Evolutionary conservation across 208 protist species (phyloP).

Genomic region (Leishmania braziliensis): DNA sequence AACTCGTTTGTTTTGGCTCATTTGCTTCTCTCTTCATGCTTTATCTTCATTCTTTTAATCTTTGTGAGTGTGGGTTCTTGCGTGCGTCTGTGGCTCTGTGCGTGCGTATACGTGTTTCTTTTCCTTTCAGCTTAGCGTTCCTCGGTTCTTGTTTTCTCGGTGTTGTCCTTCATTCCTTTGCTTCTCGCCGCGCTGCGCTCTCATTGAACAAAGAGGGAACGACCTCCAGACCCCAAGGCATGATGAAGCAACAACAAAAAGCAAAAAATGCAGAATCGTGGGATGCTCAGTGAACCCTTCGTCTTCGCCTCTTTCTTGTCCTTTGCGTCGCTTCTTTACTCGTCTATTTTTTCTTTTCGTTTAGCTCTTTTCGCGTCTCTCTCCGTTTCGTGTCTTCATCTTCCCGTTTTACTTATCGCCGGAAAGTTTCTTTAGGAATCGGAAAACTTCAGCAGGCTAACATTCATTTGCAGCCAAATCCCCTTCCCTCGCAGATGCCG

Average conservation of each 20-base stretch:
- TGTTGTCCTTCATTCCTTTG: neutral
- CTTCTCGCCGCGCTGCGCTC: neutral
- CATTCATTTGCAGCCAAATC: neutral
- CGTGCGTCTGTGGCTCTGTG: neutral
- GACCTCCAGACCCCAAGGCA: neutral
- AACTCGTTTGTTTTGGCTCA: slow-evolving; percentile 1
- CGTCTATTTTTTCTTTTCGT: slow-evolving; percentile 4
- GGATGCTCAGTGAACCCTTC: neutral
- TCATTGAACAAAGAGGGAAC: neutral
- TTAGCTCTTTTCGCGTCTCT: slow-evolving; percentile 12
- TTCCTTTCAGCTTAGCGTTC: neutral
- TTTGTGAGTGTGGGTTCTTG: neutral
- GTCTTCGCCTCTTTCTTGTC: neutral
- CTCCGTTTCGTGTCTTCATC: neutral
- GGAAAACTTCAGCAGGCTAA: neutral
- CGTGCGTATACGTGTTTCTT: slow-evolving; percentile 1
- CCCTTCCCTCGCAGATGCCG: neutral
- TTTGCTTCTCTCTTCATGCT: neutral
- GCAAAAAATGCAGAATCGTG: neutral
- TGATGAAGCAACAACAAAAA: neutral
- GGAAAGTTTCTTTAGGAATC: neutral
- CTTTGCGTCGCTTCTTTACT: neutral
- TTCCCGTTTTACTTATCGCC: neutral
- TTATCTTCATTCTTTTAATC: neutral
- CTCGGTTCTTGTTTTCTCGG: slow-evolving; percentile 4